These are phyloP conservation scores for Penicillium atrosanguineum DNA, from an alignment of 495 filamentous ascomycete species.

Conservation along the genomic window DNA sequence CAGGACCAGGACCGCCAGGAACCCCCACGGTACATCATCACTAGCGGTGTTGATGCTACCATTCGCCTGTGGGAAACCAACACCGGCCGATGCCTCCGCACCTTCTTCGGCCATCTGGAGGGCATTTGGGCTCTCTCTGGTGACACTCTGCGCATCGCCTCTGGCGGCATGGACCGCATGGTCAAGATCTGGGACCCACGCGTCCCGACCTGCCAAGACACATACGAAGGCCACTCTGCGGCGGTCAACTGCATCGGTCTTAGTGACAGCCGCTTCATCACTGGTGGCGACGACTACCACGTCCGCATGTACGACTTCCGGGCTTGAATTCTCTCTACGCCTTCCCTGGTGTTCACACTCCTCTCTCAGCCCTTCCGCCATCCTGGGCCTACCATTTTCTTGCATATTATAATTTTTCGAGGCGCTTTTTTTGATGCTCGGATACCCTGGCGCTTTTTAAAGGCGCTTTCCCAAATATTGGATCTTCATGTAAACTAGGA, in stretches of 20 bases:
- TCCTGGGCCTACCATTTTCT: not conserved
- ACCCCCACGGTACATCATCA: conserved; percentile 87
- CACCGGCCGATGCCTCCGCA: conserved; percentile 77
- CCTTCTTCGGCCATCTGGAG: conserved; percentile 94
- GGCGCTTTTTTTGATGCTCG: conserved; percentile 11
- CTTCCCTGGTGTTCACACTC: conserved; percentile 1
- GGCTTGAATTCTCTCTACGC: conserved; percentile 26
- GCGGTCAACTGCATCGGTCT: conserved; percentile 92
- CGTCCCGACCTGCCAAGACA: conserved; percentile 85
- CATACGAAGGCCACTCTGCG: conserved; percentile 82
- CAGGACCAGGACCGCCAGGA: conserved; percentile 58
- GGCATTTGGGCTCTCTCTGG: conserved; percentile 94
- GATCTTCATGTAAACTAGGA: not conserved
- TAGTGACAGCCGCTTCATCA: conserved; percentile 81
- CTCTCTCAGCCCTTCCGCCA: not conserved
- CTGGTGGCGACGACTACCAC: conserved; percentile 89
- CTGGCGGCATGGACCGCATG: conserved; percentile 88
- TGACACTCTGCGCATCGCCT: conserved; percentile 84
- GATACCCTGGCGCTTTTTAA: conserved; percentile 24
- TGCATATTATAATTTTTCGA: not conserved
- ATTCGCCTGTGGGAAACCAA: conserved; percentile 92
- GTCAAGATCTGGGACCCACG: conserved; percentile 96
- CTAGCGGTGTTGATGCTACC: conserved; percentile 83
- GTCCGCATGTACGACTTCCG: conserved; percentile 85
- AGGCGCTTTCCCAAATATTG: conserved; percentile 10